phyloP scores from a whole-genome alignment of 805 yeast genomes.

The Metschnikowia colocasiae region DNA sequence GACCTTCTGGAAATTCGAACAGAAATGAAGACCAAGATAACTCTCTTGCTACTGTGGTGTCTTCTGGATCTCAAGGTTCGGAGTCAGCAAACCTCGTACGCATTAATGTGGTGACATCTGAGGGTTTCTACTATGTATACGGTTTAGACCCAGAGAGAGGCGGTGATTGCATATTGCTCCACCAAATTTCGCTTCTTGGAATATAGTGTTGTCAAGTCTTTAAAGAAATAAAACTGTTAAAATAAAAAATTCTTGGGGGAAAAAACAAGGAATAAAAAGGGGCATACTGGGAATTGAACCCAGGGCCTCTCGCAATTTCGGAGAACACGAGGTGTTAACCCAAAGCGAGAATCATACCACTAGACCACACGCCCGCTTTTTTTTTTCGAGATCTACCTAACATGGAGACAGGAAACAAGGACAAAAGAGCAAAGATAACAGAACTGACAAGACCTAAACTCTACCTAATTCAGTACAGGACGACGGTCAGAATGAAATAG shows the following conservation, averaged over 20 bases:
- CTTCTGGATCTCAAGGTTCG: slow-evolving; percentile 4
- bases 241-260: no score
- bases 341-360: slow-evolving; percentile 22
- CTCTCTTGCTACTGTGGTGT: slow-evolving; percentile 1
- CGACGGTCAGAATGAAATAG: no score
- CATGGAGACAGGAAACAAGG: slow-evolving; percentile 24
- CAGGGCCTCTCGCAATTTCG: slow-evolving; percentile 18
- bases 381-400: slow-evolving; percentile 7
- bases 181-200: slow-evolving; percentile 59
- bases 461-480: no score
- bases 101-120: slow-evolving; percentile 72
- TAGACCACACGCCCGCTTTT: slow-evolving; percentile 19
- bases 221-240: no score
- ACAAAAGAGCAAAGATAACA: no score
- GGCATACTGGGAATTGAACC: slow-evolving; percentile 21
- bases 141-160: slow-evolving; percentile 83
- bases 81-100: slow-evolving; percentile 34
- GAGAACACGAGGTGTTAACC: background rate
- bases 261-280: slow-evolving; percentile 3
- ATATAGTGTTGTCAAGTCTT: background rate
- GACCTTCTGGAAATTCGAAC: slow-evolving; percentile 21
- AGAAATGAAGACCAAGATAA: slow-evolving; percentile 14
- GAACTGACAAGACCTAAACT: no score
- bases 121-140: slow-evolving; percentile 78
- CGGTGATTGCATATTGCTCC: slow-evolving; percentile 82